Percentiles rank a stretch among this genome's conserved stretches.
Conservation (phyloP, 164 flowering plant genomes). For the Kingdonia uniflora region DNA sequence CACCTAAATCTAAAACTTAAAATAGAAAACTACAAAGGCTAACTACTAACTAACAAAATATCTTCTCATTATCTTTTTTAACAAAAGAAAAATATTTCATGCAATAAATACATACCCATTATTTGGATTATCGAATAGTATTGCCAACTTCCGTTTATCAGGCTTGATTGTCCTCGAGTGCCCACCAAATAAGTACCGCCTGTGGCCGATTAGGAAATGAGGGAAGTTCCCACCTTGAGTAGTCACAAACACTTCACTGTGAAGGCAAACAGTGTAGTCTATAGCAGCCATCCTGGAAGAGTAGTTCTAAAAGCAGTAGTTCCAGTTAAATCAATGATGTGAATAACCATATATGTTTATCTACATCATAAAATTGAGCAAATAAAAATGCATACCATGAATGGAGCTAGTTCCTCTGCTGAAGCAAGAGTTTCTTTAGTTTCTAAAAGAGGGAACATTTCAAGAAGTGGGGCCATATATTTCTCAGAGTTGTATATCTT, state of each 20-base stretch:
- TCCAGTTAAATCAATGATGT: slow-evolving; percentile 15
- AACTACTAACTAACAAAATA: neutral
- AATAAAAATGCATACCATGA: slow-evolving; percentile 30
- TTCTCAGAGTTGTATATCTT: slow-evolving; percentile 74
- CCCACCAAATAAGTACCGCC: slow-evolving; percentile 77
- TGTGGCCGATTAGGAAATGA: slow-evolving; percentile 83
- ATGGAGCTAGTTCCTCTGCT: slow-evolving; percentile 71
- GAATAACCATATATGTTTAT: too few relatives aligned
- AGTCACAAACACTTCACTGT: slow-evolving; percentile 95
- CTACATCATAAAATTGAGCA: neutral
- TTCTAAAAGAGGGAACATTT: slow-evolving; percentile 82
- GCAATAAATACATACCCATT: slow-evolving; percentile 46
- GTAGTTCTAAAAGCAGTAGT: slow-evolving; percentile 46
- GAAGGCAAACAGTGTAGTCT: slow-evolving; percentile 94
- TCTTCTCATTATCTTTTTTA: too few relatives aligned
- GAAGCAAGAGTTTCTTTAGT: slow-evolving; percentile 77
- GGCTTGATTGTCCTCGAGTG: slow-evolving; percentile 90
- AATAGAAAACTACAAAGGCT: neutral
- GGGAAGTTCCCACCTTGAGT: slow-evolving; percentile 99
- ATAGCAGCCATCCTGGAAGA: slow-evolving; percentile 98
- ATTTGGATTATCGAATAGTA: slow-evolving; percentile 71
- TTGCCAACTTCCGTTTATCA: slow-evolving; percentile 80
- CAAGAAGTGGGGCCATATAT: slow-evolving; percentile 72
- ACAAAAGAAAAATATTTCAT: neutral
- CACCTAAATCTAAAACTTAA: too few relatives aligned